These are phyloP conservation scores for Graphilbum sp. DNA, from an alignment of 2,329 filamentous ascomycete genomes.

Conservation along the genomic window DNA sequence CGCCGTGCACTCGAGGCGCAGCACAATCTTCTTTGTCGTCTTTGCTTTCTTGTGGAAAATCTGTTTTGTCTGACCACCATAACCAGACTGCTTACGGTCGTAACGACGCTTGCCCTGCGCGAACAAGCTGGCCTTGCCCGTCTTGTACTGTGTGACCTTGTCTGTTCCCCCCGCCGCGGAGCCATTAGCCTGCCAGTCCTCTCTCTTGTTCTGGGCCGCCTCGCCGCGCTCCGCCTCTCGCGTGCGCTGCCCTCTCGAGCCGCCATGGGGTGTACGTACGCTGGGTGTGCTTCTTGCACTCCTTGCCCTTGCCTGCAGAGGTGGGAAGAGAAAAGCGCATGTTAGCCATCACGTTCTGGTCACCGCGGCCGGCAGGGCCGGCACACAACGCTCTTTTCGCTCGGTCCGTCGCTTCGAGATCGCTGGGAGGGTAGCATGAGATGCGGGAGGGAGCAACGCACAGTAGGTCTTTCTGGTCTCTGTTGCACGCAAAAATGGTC, in stretches of 20 bases:
- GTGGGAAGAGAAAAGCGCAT: conserved; percentile 1
- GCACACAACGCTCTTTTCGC: no score
- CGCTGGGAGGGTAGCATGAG: not conserved
- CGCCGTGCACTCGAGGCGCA: conserved; percentile 89
- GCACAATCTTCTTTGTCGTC: conserved; percentile 99
- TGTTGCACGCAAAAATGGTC: conserved; percentile 3
- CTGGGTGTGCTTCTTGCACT: conserved; percentile 63
- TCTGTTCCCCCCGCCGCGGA: no score
- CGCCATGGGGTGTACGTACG: conserved; percentile 6
- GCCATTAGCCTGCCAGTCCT: not conserved
- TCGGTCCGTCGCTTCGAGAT: no score
- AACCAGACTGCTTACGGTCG: conserved; percentile 80
- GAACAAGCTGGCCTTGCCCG: conserved; percentile 20
- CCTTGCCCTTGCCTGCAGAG: conserved; percentile 63
- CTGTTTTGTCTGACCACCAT: conserved; percentile 99
- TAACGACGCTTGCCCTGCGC: conserved; percentile 98
- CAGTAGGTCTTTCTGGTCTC: conserved; percentile 13
- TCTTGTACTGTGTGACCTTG: conserved; percentile 72
- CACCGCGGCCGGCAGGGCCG: no score
- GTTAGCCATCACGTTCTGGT: conserved; percentile 7
- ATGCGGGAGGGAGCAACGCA: conserved; percentile 3
- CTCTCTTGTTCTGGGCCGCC: not conserved
- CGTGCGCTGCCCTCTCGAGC: not conserved
- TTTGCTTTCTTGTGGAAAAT: conserved; percentile 99
- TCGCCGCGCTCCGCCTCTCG: not conserved